phyloP scores from a whole-genome alignment of 345 rosid genomes.

The Limnanthes douglasii region DNA sequence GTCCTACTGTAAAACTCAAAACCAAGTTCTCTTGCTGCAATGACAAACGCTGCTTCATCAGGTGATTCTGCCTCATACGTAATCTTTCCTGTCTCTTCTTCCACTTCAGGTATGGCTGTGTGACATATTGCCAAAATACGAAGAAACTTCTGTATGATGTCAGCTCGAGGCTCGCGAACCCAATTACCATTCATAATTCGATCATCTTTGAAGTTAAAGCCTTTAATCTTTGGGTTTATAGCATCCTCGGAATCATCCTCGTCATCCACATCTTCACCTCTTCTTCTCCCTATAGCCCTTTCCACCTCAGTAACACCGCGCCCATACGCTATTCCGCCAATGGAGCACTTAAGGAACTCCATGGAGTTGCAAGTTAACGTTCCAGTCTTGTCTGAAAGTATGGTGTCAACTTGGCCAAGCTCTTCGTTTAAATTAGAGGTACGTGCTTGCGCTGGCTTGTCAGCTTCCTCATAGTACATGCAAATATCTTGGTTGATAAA shows the following conservation, averaged over 20 bases:
- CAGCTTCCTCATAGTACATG: slow-evolving; percentile 71
- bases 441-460: slow-evolving; percentile 81
- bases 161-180: slow-evolving; percentile 48
- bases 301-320: slow-evolving; percentile 81
- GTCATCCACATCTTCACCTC: slow-evolving; percentile 22
- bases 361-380: slow-evolving; percentile 90
- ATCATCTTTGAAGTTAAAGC: slow-evolving; percentile 79
- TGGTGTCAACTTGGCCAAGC: slow-evolving; percentile 80
- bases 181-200: slow-evolving; percentile 72
- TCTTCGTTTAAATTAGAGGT: slow-evolving; percentile 90
- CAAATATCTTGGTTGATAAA: slow-evolving; percentile 75
- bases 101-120: slow-evolving; percentile 85
- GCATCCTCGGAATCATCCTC: slow-evolving; percentile 11
- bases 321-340: slow-evolving; percentile 83
- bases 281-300: slow-evolving; percentile 46
- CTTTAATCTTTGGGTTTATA: slow-evolving; percentile 31
- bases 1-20: slow-evolving; percentile 72
- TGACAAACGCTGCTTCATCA: slow-evolving; percentile 91
- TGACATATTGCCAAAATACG: slow-evolving; percentile 71
- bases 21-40: slow-evolving; percentile 92
- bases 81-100: slow-evolving; percentile 49
- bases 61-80: slow-evolving; percentile 94
- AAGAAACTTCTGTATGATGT: slow-evolving; percentile 52
- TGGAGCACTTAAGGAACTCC: slow-evolving; percentile 93
- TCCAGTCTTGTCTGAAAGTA: slow-evolving; percentile 93